Conservation (phyloP, 768 basidiomycete genomes). For the Dacryopinax primogenitus region DNA sequence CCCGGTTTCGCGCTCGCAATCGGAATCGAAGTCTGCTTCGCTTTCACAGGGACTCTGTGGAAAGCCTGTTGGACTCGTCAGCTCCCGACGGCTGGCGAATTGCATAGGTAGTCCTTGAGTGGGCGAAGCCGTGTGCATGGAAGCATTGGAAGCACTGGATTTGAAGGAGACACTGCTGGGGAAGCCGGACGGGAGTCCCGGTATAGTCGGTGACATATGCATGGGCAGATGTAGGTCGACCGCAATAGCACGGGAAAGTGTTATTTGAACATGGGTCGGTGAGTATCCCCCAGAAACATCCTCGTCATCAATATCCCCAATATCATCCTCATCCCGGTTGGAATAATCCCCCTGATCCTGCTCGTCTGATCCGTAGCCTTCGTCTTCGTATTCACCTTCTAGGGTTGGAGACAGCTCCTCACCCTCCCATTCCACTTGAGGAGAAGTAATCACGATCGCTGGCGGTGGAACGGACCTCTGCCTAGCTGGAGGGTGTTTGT, state of each 20-base stretch:
- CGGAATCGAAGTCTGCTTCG: neutral
- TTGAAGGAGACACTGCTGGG: neutral
- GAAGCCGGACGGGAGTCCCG: neutral
- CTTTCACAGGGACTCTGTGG: constrained; percentile 5
- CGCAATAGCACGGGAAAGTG: neutral
- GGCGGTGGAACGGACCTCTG: neutral
- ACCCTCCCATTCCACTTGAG: constrained; percentile 3
- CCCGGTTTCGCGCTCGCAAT: neutral
- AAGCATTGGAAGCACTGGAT: neutral
- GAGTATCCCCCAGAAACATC: neutral
- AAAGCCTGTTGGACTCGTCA: neutral
- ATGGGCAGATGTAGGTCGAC: neutral
- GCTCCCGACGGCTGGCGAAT: neutral
- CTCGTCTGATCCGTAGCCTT: neutral
- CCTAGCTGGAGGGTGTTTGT: neutral
- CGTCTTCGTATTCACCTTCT: neutral
- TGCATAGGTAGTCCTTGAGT: neutral
- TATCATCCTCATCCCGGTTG: neutral
- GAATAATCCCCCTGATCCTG: constrained; percentile 2
- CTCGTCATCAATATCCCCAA: neutral
- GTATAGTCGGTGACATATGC: neutral
- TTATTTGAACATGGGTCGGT: neutral
- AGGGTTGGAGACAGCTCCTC: neutral
- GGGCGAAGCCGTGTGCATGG: neutral
- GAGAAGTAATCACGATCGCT: constrained; percentile 1